Percentiles rank a stretch among this genome's conserved stretches.
Evolutionary conservation across 331 rosid genomes (phyloP).

Genomic region (Saraca asoca): DNA sequence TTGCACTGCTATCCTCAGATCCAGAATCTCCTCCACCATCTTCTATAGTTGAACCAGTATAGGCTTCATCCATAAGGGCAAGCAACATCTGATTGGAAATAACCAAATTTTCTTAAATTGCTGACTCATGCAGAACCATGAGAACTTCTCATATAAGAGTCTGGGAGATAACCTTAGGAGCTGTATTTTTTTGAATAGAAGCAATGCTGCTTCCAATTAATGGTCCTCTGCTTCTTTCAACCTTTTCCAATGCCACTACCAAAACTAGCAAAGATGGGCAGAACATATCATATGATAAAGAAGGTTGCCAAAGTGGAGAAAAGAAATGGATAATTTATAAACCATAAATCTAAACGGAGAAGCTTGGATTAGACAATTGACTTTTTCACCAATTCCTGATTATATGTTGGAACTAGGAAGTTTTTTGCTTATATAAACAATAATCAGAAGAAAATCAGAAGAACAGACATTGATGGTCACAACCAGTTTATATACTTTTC

Average conservation of each 20-base stretch:
- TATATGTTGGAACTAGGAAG: constrained; percentile 4
- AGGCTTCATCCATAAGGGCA: constrained; percentile 99
- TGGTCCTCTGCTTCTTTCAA: constrained; percentile 82
- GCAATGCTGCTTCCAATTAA: constrained; percentile 89
- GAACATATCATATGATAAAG: constrained; percentile 26
- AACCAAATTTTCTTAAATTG: constrained; percentile 8
- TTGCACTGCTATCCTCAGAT: constrained; percentile 73
- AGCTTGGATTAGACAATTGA: neutral
- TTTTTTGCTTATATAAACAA: neutral
- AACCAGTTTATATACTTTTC: neutral
- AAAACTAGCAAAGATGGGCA: constrained; percentile 55
- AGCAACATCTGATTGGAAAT: constrained; percentile 77
- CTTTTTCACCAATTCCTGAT: neutral
- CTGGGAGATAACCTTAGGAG: constrained; percentile 72
- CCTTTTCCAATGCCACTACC: constrained; percentile 95
- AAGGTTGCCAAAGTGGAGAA: constrained; percentile 9
- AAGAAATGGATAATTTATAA: too few relatives aligned
- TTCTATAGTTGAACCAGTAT: constrained; percentile 93
- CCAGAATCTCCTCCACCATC: constrained; percentile 94
- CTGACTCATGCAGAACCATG: constrained; percentile 25
- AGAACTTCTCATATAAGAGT: constrained; percentile 11
- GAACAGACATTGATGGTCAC: neutral
- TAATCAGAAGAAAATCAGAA: constrained; percentile 10
- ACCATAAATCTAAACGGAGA: neutral
- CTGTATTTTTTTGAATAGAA: constrained; percentile 90